Evolutionary conservation across 805 yeast species (phyloP), one percentile per base, ranked within the genome.

Genomic region (Suhomyces prunicola): DNA sequence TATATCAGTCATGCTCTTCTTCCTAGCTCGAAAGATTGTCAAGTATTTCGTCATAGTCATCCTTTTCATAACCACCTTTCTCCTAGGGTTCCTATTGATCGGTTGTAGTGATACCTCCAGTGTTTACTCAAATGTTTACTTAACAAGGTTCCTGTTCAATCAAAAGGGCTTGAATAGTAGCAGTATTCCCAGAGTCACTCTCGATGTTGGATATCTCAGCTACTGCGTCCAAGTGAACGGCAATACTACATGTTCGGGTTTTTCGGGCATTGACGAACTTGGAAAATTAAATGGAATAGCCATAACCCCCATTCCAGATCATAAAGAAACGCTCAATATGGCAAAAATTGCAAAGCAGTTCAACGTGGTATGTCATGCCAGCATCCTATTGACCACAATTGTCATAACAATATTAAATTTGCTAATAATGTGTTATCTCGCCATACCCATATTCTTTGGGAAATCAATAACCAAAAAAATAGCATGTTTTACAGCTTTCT

Each of bases 151-250:
- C 56, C 60, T 66, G 47, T 83, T 81, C 68, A 80, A 84, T 57
- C 52, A 72, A 54, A 58, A 67, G 0, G 74, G 79, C 0, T 77
- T 76, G 52, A 55, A 58, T 2, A 48, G 61, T 2, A 56, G 65
- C 24, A 70, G 72, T 3, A 19, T 19, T 17, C 42, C 42, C 46
- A 4, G 60, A 76, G 0, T 71, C 48, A 8, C 70, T 2, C 60
- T 78, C 22, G 72, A 71, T 44, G 76, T 83, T 8, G 86, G 87
- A 7, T 84, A 83, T 58, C 58, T 82, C 58, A 84, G 85, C 1
- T 66, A 84, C 24, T 86, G 91, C 62, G 66, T 84, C 4, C 72
- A 72, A 6, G 54, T 70, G 0, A 61, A 64, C 26, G 68, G 67
- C 13, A 54, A 60, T 3, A 52, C 64, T 17, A 64, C 73, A 5